Evolutionary conservation across 257 asterid genomes (phyloP), one percentile per base, ranked within the genome.

Genomic region (Scutellaria baicalensis): DNA sequence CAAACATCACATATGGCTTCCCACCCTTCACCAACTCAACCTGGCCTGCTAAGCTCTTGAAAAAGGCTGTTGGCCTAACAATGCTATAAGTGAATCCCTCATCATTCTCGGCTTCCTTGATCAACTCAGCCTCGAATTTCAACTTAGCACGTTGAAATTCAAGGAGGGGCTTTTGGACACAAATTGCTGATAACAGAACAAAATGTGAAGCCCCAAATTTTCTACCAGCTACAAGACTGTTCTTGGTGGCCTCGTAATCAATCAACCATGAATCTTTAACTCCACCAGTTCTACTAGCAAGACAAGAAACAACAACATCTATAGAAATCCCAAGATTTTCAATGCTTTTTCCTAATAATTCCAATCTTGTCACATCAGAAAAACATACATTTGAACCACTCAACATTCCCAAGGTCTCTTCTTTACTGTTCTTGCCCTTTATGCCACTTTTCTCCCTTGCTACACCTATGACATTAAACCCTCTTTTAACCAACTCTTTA

Each of bases 81-180:
- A 91, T 91, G 62, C 99, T 94, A 64, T 87, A 94, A 16, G 81
- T 86, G 64, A 93, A 86, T 1, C 67, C 81, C 13, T 60, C 60
- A 45, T 84, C 88, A 3, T 23, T 56, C 57, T 62, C 67, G 18
- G 99, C 81, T 81, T 89, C 95, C 62, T 77, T 72, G 0, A 76
- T 80, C 77, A 91, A 79, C 64, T 91, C 92, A 0, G 87, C 84
- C 84, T 94, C 97, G 48, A 91, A 86, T 74, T 85, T 94, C 88
- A 91, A 44, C 86, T 94, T 91, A 0, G 99, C 97, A 0, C 91
- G 88, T 43, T 91, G 99, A 59, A 94, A 94, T 69, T 94, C 99
- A n/a, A 94, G 96, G 54, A 94, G 99, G 80, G 97, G 99, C 79
- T 94, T 94, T 50, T 94, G 99, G 58, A 94, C 97, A 72, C 97